Conservation (phyloP, 202 grass and related monocot species). For the Cymbopogon flexuosus region DNA sequence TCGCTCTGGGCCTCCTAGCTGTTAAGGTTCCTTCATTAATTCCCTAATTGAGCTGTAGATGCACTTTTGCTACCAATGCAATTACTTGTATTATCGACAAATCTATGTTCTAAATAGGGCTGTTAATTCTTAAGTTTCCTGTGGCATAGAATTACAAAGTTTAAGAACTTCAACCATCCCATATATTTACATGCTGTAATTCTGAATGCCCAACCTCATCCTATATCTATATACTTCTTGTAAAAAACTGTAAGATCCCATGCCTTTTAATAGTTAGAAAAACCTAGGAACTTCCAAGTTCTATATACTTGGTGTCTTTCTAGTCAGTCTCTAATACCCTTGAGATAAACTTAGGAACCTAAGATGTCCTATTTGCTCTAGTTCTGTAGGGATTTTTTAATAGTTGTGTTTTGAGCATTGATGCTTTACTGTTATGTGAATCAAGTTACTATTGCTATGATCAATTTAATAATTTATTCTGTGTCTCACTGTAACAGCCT, state of each 20-base stretch:
- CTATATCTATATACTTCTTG: background rate
- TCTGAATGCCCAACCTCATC: background rate
- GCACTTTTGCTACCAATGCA: slow-evolving; percentile 1
- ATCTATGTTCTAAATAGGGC: background rate
- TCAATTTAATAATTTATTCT: slow-evolving; percentile 21
- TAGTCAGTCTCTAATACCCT: background rate
- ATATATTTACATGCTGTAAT: background rate
- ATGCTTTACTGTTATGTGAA: background rate
- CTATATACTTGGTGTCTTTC: background rate
- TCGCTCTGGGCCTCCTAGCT: slow-evolving; percentile 90
- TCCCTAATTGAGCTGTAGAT: background rate
- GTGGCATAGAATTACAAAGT: background rate
- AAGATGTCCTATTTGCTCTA: background rate
- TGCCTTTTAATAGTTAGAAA: background rate
- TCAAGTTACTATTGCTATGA: slow-evolving; percentile 12
- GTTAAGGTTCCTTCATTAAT: slow-evolving; percentile 66
- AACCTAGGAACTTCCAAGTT: background rate
- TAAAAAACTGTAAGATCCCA: slow-evolving; percentile 3
- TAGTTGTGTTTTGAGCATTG: slow-evolving; percentile 12
- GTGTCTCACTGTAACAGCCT: slow-evolving; percentile 57
- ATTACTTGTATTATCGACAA: slow-evolving; percentile 19
- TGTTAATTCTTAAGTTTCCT: slow-evolving; percentile 1
- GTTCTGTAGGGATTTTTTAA: background rate
- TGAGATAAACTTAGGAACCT: background rate
- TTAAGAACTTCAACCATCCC: slow-evolving; percentile 7